Percentiles rank a stretch among this genome's conserved stretches.
Evolutionary conservation across 2,329 filamentous ascomycete species (phyloP).

Genomic region (Emmonsiellopsis sp.): DNA sequence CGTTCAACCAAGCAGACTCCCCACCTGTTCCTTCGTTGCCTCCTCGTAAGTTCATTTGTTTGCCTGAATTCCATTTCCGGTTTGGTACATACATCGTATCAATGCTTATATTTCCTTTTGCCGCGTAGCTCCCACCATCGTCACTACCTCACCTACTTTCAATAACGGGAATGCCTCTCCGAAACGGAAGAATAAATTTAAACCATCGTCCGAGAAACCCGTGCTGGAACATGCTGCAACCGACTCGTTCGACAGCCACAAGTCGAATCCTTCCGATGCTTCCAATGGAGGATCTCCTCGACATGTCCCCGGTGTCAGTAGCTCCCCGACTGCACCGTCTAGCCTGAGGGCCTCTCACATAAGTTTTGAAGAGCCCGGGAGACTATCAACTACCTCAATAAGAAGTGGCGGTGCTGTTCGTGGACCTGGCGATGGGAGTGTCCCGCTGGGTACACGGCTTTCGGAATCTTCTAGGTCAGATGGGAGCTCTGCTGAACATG

Average conservation of each 20-base stretch:
- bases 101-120: conserved; percentile 4
- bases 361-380: conserved; percentile 53
- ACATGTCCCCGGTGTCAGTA: background rate
- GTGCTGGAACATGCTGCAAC: conserved; percentile 22
- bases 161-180: conserved; percentile 42
- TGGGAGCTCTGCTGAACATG: conserved; percentile 62
- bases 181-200: conserved; percentile 32
- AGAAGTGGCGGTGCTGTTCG: conserved; percentile 37
- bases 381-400: conserved; percentile 39
- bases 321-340: conserved; percentile 20
- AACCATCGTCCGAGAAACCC: conserved; percentile 21
- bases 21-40: conserved; percentile 31
- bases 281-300: conserved; percentile 1
- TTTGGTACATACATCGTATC: conserved; percentile 2
- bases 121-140: conserved; percentile 53
- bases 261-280: conserved; percentile 3
- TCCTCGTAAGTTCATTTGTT: conserved; percentile 23
- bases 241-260: conserved; percentile 6
- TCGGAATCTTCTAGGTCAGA: conserved; percentile 90
- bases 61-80: background rate
- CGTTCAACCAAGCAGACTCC: conserved; percentile 54
- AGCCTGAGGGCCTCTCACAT: conserved; percentile 35
- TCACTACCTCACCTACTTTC: conserved; percentile 81
- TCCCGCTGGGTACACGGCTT: conserved; percentile 54
- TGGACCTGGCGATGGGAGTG: conserved; percentile 55